Evolutionary conservation across 768 basidiomycete genomes (phyloP).

Genomic region (Amanita exitialis): DNA sequence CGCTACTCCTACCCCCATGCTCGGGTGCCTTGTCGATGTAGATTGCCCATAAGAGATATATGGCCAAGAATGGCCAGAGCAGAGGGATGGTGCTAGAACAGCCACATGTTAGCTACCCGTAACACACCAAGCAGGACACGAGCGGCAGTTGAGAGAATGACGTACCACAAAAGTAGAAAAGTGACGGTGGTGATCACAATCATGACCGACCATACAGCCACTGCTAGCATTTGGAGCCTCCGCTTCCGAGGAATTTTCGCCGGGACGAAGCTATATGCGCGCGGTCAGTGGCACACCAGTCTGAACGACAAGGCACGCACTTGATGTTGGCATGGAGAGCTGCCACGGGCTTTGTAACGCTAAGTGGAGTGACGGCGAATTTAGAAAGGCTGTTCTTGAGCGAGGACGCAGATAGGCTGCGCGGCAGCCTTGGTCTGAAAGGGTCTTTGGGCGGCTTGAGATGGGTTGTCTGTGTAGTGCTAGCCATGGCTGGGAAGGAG

Average conservation of each 20-base stretch:
- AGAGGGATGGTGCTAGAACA: conserved; percentile 69
- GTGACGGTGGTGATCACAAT: conserved; percentile 54
- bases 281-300: background rate
- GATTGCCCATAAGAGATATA: conserved; percentile 72
- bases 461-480: background rate
- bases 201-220: conserved; percentile 81
- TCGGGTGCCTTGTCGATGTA: conserved; percentile 74
- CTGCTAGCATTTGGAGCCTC: conserved; percentile 80
- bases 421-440: background rate
- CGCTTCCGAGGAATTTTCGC: conserved; percentile 79
- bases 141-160: conserved; percentile 8
- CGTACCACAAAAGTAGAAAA: conserved; percentile 81
- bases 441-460: background rate
- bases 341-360: conserved; percentile 39
- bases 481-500: background rate
- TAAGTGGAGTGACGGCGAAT: conserved; percentile 45
- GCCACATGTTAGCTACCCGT: background rate
- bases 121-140: background rate
- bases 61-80: conserved; percentile 74
- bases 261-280: conserved; percentile 61
- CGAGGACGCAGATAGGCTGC: conserved; percentile 50
- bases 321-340: conserved; percentile 66
- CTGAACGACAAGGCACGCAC: conserved; percentile 29
- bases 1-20: conserved; percentile 56
- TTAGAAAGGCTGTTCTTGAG: conserved; percentile 55